Percentiles rank a stretch among this genome's conserved stretches.
These are phyloP conservation scores for Cladosporium sp. DNA, from an alignment of 2,329 filamentous ascomycete species.

Conservation along the genomic window DNA sequence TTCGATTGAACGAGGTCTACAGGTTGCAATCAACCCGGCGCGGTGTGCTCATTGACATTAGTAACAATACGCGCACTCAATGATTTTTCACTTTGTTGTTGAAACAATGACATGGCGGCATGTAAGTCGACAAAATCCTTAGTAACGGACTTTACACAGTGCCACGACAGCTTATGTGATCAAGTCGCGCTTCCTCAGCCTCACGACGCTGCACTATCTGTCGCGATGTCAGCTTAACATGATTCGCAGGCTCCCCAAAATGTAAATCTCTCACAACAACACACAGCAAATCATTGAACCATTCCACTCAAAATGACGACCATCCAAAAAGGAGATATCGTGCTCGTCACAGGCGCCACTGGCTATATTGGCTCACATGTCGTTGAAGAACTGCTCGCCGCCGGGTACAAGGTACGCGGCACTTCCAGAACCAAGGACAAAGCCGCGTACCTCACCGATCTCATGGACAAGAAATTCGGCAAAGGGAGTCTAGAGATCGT, in stretches of 20 bases:
- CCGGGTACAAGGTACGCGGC: conserved; percentile 34
- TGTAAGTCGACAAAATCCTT: neutral
- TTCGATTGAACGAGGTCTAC: neutral
- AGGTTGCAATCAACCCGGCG: neutral
- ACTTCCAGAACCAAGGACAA: conserved; percentile 27
- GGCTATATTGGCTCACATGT: conserved; percentile 34
- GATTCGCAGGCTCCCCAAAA: neutral
- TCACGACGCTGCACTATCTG: neutral
- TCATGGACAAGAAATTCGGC: conserved; percentile 30
- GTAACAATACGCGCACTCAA: neutral
- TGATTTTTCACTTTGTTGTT: neutral
- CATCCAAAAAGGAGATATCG: conserved; percentile 27
- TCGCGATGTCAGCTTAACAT: neutral
- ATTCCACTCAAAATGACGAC: conserved; percentile 13
- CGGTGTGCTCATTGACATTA: neutral
- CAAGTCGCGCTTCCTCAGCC: neutral
- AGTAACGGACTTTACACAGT: neutral
- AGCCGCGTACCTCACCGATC: conserved; percentile 25
- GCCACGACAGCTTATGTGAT: neutral
- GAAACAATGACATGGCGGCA: neutral
- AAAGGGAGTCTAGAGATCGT: conserved; percentile 40
- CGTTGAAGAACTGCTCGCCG: conserved; percentile 28
- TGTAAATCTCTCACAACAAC: neutral
- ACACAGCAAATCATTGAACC: neutral
- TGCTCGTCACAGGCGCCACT: conserved; percentile 34